Percentiles rank a stretch among this genome's conserved stretches.
phyloP scores from a whole-genome alignment of 495 filamentous ascomycete species.

The Poronia punctata region DNA sequence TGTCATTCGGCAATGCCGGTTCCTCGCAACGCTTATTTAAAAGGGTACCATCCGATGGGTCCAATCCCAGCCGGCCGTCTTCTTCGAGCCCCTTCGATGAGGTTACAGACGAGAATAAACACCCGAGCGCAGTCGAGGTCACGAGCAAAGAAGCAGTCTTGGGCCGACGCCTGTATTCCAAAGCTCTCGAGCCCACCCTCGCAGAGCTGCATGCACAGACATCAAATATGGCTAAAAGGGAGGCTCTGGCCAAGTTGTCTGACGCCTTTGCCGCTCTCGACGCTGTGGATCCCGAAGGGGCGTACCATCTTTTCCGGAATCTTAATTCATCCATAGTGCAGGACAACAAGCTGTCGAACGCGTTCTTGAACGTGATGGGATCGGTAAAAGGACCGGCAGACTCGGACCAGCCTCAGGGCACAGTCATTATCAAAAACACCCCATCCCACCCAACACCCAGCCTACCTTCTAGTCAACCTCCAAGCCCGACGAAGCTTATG shows the following conservation, averaged over 20 bases:
- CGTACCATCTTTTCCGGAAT: constrained; percentile 71
- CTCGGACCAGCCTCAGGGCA: constrained; percentile 34
- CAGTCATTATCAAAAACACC: constrained; percentile 37
- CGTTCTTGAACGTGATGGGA: constrained; percentile 22
- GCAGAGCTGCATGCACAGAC: constrained; percentile 79
- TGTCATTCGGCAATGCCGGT: constrained; percentile 83
- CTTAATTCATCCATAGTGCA: constrained; percentile 46
- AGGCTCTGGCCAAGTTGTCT: constrained; percentile 71
- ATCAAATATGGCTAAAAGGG: constrained; percentile 63
- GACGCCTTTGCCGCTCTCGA: constrained; percentile 81
- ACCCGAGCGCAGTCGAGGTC: constrained; percentile 37
- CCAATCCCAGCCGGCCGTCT: constrained; percentile 31
- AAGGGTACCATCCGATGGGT: constrained; percentile 67
- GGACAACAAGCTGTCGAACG: constrained; percentile 33
- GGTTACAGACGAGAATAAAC: constrained; percentile 35
- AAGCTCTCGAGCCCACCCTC: constrained; percentile 70
- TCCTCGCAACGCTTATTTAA: constrained; percentile 88
- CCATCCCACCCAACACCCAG: constrained; percentile 10
- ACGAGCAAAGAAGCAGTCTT: constrained; percentile 73
- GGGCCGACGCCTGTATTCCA: constrained; percentile 71
- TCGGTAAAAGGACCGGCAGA: constrained; percentile 11
- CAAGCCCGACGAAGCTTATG: constrained; percentile 47
- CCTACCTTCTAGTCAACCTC: constrained; percentile 18
- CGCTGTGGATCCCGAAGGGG: constrained; percentile 82
- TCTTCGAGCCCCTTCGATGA: constrained; percentile 27